Base-by-base conservation (phyloP, 2,329 filamentous ascomycete genomes). In the Fusarium humuli region DNA sequence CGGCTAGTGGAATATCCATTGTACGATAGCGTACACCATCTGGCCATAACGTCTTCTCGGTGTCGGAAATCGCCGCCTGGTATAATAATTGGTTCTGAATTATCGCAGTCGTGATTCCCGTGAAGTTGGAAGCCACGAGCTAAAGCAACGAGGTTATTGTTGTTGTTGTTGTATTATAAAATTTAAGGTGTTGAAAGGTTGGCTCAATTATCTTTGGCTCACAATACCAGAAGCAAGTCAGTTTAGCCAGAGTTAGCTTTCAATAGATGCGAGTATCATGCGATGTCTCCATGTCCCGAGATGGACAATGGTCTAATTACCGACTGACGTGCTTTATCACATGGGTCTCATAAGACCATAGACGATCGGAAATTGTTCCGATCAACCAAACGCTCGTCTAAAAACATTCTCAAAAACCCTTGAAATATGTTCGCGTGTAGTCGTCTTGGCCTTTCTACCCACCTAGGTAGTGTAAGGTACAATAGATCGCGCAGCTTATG, bases 21-120 rank as follows among this genome's bases (percentile, higher is more conserved):
- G 32, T 22, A 20, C 52, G 34, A 37, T 48, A 34, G 29, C 40
- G 40, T 59, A 37, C 57, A 34, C n/a, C 50, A 63, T 69, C 59
- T 71, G 68, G 20, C 52, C 58, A 69, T 68, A 45, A 45, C 27
- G 41, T 62, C 46, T 58, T 52, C 32, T 65, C 25, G n/a, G 30
- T 25, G 25, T 47, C 68, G 59, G 64, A 46, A 40, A 42, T 44
- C 56, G 53, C 67, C 68, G 67, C 37, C 16, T 34, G 32, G 34
- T 52, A 20, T 22, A 16, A 27, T 18, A 29, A 25, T 48, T 9
- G 30, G 22, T 27, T 30, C 40, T 41, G 7, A 30, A 27, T 37
- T 52, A 22, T 40, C 37, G 54, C 25, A 32, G 46, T 37, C 45
- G 57, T 32, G 41, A 56, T 40, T 37, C 14, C 16, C 6, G 4